Conservation (phyloP, 164 flowering plant species). For the Liriodendron chinense region DNA sequence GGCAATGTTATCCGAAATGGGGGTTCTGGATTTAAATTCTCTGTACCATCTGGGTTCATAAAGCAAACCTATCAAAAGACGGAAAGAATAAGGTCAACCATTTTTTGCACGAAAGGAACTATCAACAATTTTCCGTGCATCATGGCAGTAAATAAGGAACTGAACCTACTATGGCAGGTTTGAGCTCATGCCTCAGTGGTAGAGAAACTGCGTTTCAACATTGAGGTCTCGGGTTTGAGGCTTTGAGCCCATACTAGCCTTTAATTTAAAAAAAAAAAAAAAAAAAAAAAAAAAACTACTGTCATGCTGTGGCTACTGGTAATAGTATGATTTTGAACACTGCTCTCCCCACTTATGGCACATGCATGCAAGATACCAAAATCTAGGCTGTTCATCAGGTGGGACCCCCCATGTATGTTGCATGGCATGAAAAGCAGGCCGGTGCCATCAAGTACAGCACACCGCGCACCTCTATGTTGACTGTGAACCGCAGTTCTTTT, state of each 20-base stretch:
- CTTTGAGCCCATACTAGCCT: too few relatives aligned
- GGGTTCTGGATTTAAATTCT: constrained; percentile 53
- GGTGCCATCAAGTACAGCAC: not conserved
- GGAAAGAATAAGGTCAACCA: not conserved
- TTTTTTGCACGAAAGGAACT: not conserved
- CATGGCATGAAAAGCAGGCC: not conserved
- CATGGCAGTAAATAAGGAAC: not conserved
- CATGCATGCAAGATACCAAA: too few relatives aligned
- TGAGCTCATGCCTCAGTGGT: too few relatives aligned
- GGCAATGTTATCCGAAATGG: constrained; percentile 84
- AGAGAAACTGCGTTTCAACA: too few relatives aligned
- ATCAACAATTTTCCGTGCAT: not conserved
- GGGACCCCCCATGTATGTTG: too few relatives aligned
- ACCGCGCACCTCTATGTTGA: not conserved
- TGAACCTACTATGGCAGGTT: not conserved
- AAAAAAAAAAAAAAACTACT: too few relatives aligned
- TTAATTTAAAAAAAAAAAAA: too few relatives aligned
- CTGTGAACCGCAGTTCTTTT: not conserved
- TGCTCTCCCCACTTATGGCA: too few relatives aligned
- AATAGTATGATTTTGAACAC: too few relatives aligned
- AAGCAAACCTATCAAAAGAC: constrained; percentile 55
- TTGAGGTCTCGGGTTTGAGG: too few relatives aligned
- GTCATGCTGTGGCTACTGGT: too few relatives aligned
- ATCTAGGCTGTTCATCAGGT: too few relatives aligned
- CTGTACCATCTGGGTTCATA: constrained; percentile 67